Base-by-base conservation (phyloP, 2,329 filamentous ascomycete genomes). In the Lasiodiplodia gonubiensis region DNA sequence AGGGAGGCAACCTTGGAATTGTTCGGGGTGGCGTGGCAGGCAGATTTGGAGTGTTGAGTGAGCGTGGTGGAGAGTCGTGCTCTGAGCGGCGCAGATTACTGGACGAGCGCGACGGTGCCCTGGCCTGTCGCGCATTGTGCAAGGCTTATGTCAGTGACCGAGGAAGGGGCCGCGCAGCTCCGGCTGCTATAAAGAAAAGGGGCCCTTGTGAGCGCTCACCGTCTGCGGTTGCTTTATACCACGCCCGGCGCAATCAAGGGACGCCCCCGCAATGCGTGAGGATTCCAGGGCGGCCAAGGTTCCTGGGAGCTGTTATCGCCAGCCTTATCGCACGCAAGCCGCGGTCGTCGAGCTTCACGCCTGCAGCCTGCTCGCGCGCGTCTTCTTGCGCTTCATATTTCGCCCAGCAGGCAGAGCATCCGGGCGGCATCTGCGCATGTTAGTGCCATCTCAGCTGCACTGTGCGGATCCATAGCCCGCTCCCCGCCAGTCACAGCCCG, bases 71-170 rank as follows among this genome's bases (percentile, higher is more conserved):
- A 54, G 48, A 54, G 48, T 53, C 51, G 61, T 53, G 61, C 51
- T 53, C 49, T 49, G 49, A 64, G 35, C 27, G 51, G 27, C 46
- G 46, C 27, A 35, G 61, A 53, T 54, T 53, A 53, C 61, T 64
- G 49, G 49, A 64, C 61, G 61, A 54, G 33, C 33, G 42, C 48
- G 49, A 64, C 49, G 60, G 49, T 30, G 49, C 51, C 61, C 49
- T 64, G 48, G 61, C 33, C 48, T 54, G 49, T 12, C 25, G 60
- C 61, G 61, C 61, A 53, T 64, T 53, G 61, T 54, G 35, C 61
- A 64, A 54, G 53, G 61, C 61, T 64, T 64, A 64, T 64, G 61
- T 64, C 61, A 64, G 61, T 64, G 35, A 51, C 49, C 61, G 49
- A 54, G 61, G 12, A 33, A 49, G 42, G 59, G 59, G 42, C 59